Conservation (phyloP, 208 protist genomes). For the Acanthamoeba culbertsoni region DNA sequence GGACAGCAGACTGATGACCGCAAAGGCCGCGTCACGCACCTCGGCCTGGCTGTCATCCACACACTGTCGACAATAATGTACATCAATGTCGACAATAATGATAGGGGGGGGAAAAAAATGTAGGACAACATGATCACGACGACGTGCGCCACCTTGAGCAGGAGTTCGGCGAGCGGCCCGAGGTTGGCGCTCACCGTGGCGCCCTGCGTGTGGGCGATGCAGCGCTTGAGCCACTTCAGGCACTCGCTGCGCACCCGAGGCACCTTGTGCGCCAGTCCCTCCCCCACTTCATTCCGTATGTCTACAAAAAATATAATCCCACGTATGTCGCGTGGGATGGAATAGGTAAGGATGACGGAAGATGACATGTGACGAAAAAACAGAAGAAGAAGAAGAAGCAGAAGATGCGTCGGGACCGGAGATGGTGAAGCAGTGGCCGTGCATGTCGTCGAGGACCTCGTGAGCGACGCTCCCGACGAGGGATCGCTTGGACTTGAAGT, state of each 20-base stretch:
- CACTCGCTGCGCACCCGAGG: slow-evolving; percentile 29
- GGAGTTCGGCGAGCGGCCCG: background rate
- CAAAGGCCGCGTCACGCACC: background rate
- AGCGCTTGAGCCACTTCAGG: slow-evolving; percentile 44
- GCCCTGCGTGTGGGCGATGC: background rate
- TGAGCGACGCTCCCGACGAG: background rate
- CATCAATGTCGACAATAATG: background rate
- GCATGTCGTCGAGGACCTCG: slow-evolving; percentile 45
- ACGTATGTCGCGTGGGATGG: no score
- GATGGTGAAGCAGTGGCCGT: background rate
- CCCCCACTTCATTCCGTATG: background rate
- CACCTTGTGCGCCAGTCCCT: slow-evolving; percentile 50
- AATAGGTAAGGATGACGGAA: no score
- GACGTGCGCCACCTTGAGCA: slow-evolving; percentile 30
- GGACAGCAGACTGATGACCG: background rate
- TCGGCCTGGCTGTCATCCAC: slow-evolving; percentile 45
- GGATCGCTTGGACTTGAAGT: background rate
- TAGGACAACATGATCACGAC: no score
- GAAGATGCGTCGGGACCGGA: background rate
- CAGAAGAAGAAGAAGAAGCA: background rate
- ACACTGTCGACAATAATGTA: background rate
- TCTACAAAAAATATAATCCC: background rate
- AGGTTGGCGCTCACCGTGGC: background rate
- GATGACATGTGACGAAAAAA: no score
- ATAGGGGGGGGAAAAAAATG: background rate